Evolutionary conservation across 768 basidiomycete species (phyloP).

Genomic region (Daedaleopsis nitida): DNA sequence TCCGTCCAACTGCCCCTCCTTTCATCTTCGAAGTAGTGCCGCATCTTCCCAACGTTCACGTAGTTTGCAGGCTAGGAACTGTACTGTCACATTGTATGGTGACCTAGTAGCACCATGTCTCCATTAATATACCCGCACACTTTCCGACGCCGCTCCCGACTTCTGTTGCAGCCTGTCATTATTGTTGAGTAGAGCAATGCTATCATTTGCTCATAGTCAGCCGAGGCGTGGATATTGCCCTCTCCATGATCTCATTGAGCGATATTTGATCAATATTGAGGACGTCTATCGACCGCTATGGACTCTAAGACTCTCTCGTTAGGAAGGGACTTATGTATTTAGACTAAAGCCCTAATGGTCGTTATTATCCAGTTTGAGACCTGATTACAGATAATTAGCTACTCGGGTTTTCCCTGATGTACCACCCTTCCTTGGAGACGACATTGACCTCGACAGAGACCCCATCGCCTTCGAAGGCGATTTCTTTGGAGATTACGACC

Average conservation of each 20-base stretch:
- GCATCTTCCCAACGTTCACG: neutral
- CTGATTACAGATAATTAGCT: neutral
- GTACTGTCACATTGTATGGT: neutral
- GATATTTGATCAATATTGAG: neutral
- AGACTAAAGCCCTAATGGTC: neutral
- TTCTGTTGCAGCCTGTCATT: neutral
- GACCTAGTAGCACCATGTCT: neutral
- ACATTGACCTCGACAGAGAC: no score
- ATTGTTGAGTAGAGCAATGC: neutral
- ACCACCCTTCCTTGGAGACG: slow-evolving; percentile 16
- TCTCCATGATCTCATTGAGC: neutral
- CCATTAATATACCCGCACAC: no score
- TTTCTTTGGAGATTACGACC: slow-evolving; percentile 14
- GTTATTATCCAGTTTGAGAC: neutral
- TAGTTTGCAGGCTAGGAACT: neutral
- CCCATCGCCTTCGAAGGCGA: slow-evolving; percentile 12
- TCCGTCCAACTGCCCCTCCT: neutral
- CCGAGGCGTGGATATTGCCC: neutral
- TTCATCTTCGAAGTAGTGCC: neutral
- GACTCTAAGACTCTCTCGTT: neutral
- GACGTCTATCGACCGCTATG: neutral
- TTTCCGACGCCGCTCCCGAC: neutral
- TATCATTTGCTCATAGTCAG: neutral
- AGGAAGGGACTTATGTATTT: neutral
- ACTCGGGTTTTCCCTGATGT: neutral